These are phyloP conservation scores for Phytophthora fragariae DNA, from an alignment of 352 stramenopile species.

Conservation along the genomic window DNA sequence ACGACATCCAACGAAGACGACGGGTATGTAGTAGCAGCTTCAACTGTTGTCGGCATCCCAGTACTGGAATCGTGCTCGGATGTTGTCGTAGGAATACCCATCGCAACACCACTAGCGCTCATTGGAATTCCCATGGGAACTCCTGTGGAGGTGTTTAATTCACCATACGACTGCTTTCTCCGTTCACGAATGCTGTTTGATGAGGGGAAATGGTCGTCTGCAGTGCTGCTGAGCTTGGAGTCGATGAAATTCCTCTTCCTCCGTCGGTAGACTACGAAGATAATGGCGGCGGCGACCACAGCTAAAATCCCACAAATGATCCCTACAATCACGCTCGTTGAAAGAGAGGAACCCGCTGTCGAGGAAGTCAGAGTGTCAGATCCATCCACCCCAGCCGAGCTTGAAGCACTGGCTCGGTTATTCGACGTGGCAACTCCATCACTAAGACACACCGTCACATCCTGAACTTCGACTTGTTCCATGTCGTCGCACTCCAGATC, in stretches of 20 bases:
- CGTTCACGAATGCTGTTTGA: conserved; percentile 6
- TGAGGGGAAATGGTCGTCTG: conserved; percentile 21
- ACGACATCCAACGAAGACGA: conserved; percentile 8
- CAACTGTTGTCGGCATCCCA: conserved; percentile 15
- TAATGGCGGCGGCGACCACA: conserved; percentile 16
- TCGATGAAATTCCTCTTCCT: conserved; percentile 12
- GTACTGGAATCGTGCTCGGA: conserved; percentile 14
- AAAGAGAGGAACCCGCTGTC: conserved; percentile 15
- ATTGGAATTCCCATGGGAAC: conserved; percentile 35
- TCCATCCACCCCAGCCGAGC: conserved; percentile 7
- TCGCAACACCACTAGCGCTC: conserved; percentile 24
- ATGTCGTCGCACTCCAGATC: conserved; percentile 37
- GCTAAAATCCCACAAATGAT: conserved; percentile 28
- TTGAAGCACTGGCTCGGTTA: conserved; percentile 21
- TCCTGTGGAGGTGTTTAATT: conserved; percentile 24
- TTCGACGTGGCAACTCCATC: conserved; percentile 23
- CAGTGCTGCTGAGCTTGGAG: conserved; percentile 29
- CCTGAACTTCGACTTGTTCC: conserved; percentile 32
- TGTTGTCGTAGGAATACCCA: conserved; percentile 25
- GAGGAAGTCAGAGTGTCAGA: conserved; percentile 7
- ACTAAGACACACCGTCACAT: conserved; percentile 34
- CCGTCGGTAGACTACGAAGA: conserved; percentile 24
- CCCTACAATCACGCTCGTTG: conserved; percentile 29
- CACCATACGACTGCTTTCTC: conserved; percentile 14
- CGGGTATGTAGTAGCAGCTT: conserved; percentile 9